A percentile compares a stretch with the other conserved stretches of the same genome.
phyloP scores from a whole-genome alignment of 495 filamentous ascomycete genomes.

The Aspergillus saccharolyticus region DNA sequence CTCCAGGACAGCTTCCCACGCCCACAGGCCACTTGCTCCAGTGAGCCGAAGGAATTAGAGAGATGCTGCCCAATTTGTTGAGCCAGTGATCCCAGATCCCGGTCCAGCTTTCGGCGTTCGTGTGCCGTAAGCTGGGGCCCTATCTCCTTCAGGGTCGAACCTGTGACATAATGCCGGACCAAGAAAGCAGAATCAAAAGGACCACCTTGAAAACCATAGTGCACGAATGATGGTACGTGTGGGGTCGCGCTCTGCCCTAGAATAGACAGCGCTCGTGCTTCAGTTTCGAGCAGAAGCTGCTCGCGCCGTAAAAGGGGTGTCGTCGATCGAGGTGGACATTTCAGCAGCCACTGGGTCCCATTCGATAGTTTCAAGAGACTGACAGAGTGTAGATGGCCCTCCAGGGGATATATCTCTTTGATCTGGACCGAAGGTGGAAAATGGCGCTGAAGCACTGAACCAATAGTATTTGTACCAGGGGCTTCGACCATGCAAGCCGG shows the following conservation, averaged over 20 bases:
- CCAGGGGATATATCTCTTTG: conserved; percentile 40
- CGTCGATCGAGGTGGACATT: conserved; percentile 46
- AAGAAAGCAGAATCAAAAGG: conserved; percentile 43
- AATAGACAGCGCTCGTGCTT: conserved; percentile 49
- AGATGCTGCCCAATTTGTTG: conserved; percentile 35
- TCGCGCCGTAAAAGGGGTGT: conserved; percentile 56
- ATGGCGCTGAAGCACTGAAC: conserved; percentile 36
- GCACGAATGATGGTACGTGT: conserved; percentile 48
- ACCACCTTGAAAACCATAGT: conserved; percentile 40
- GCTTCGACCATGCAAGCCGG: conserved; percentile 18
- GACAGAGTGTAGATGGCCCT: conserved; percentile 48
- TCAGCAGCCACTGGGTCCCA: conserved; percentile 47
- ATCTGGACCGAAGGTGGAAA: conserved; percentile 39
- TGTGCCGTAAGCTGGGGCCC: conserved; percentile 29
- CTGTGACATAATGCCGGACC: conserved; percentile 45
- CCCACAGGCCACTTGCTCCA: conserved; percentile 43
- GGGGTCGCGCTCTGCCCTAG: conserved; percentile 41
- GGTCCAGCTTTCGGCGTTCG: conserved; percentile 42
- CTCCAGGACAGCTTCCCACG: conserved; percentile 54
- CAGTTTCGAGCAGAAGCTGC: conserved; percentile 48
- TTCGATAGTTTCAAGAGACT: conserved; percentile 52
- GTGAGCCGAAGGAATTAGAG: conserved; percentile 45
- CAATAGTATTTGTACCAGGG: conserved; percentile 27
- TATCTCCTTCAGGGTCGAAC: conserved; percentile 40
- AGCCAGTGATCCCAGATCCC: conserved; percentile 31